Evolutionary conservation across 2,329 filamentous ascomycete genomes (phyloP).

Genomic region (Aspergillus aculeatus): DNA sequence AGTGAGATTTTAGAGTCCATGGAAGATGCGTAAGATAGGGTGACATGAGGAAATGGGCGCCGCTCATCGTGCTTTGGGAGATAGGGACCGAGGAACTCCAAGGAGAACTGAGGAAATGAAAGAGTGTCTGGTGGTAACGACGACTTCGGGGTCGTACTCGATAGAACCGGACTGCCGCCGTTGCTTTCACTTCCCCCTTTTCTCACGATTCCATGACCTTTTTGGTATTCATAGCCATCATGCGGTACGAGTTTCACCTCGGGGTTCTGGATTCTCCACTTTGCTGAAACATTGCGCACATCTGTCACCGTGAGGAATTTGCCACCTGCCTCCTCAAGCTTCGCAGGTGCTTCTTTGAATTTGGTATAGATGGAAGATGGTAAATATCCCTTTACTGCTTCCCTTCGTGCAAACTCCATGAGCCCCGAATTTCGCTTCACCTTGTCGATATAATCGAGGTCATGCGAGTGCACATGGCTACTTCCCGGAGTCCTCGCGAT

Average conservation of each 20-base stretch:
- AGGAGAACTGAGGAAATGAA: constrained; percentile 45
- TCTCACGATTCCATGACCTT: constrained; percentile 44
- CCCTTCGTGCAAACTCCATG: constrained; percentile 47
- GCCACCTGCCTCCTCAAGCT: constrained; percentile 46
- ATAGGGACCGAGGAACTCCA: constrained; percentile 53
- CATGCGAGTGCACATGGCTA: constrained; percentile 44
- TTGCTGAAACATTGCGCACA: constrained; percentile 49
- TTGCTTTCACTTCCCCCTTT: constrained; percentile 20
- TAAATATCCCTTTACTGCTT: constrained; percentile 48
- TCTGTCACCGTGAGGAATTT: constrained; percentile 49
- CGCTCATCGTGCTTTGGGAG: constrained; percentile 42
- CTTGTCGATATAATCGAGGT: constrained; percentile 49
- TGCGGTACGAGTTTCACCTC: constrained; percentile 45
- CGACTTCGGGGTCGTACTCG: constrained; percentile 16
- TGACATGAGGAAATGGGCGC: constrained; percentile 57
- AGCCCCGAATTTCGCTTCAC: constrained; percentile 50
- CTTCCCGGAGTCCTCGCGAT: constrained; percentile 44
- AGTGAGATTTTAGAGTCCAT: constrained; percentile 79
- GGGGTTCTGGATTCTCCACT: constrained; percentile 48
- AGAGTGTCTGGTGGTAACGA: constrained; percentile 41
- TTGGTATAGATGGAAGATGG: constrained; percentile 51
- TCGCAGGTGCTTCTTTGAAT: constrained; percentile 47
- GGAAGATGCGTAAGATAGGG: constrained; percentile 86
- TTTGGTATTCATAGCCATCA: constrained; percentile 46
- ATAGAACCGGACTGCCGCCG: constrained; percentile 6